phyloP scores from a whole-genome alignment of 1,139 yeast genomes.

The Zygosaccharomyces sapae region DNA sequence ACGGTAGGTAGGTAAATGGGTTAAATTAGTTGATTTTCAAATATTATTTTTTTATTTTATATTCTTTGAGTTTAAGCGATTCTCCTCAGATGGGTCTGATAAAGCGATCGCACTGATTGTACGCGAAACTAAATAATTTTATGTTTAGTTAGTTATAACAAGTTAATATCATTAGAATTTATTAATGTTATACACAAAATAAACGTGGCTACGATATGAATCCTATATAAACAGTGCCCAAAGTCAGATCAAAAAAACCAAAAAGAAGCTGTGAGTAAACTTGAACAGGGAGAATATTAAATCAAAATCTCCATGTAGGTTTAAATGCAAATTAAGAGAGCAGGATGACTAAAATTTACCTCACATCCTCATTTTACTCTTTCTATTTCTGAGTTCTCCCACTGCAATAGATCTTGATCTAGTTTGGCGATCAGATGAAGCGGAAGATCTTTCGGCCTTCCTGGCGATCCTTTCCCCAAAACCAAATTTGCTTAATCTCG shows the following conservation, averaged over 20 bases:
- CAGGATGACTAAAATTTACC: background rate
- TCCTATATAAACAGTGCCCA: background rate
- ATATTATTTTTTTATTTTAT: background rate
- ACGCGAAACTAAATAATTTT: background rate
- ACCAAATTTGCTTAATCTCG: conserved; percentile 1
- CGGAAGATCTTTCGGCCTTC: background rate
- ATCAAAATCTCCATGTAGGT: background rate
- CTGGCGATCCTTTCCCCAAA: conserved; percentile 1
- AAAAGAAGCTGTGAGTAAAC: too few relatives aligned
- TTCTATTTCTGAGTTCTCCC: conserved; percentile 1
- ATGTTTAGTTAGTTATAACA: background rate
- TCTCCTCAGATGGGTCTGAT: background rate
- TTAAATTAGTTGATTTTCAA: background rate
- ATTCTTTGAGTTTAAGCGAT: background rate
- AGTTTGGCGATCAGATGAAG: background rate
- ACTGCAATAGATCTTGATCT: conserved; percentile 4
- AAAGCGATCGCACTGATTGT: background rate
- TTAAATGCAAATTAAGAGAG: background rate
- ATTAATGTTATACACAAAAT: background rate
- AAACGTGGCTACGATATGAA: background rate
- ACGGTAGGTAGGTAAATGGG: background rate
- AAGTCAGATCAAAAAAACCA: too few relatives aligned
- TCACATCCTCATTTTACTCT: background rate
- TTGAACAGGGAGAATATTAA: background rate
- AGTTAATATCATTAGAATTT: background rate